phyloP scores from a whole-genome alignment of 2,329 filamentous ascomycete species.

The Paecilomyces dactylethromorphus region DNA sequence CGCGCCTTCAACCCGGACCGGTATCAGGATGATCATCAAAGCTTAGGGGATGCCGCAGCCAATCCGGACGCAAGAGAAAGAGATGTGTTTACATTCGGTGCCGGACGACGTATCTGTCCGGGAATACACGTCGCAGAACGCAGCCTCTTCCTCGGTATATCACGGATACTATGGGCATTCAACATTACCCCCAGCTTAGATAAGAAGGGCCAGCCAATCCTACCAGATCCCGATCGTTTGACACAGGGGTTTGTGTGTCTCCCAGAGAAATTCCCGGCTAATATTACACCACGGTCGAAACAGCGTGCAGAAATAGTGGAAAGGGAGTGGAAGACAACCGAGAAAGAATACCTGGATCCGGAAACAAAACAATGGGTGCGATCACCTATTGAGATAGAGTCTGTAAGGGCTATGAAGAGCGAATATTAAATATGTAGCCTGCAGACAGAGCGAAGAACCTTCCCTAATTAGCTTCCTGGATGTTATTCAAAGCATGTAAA shows the following conservation, averaged over 20 bases:
- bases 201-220: conserved; percentile 10
- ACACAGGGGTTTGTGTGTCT: conserved; percentile 5
- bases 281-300: background rate
- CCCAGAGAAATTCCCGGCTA: conserved; percentile 14
- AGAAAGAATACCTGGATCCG: background rate
- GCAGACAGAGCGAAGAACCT: no score
- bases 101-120: conserved; percentile 41
- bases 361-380: background rate
- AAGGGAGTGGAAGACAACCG: background rate
- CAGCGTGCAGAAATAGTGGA: background rate
- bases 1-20: conserved; percentile 26
- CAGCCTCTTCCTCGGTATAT: conserved; percentile 40
- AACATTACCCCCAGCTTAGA: conserved; percentile 27
- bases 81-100: conserved; percentile 44
- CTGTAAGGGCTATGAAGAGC: no score
- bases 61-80: conserved; percentile 16
- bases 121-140: conserved; percentile 47
- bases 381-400: no score
- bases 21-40: conserved; percentile 10
- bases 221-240: background rate
- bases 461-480: no score
- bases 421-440: no score
- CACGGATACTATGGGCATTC: conserved; percentile 48
- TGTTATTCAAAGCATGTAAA: no score
- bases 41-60: conserved; percentile 26